A percentile compares a stretch with the other conserved stretches of the same genome.
These are phyloP conservation scores for Elongisporangium anandrum DNA, from an alignment of 352 stramenopile genomes.

Conservation along the genomic window DNA sequence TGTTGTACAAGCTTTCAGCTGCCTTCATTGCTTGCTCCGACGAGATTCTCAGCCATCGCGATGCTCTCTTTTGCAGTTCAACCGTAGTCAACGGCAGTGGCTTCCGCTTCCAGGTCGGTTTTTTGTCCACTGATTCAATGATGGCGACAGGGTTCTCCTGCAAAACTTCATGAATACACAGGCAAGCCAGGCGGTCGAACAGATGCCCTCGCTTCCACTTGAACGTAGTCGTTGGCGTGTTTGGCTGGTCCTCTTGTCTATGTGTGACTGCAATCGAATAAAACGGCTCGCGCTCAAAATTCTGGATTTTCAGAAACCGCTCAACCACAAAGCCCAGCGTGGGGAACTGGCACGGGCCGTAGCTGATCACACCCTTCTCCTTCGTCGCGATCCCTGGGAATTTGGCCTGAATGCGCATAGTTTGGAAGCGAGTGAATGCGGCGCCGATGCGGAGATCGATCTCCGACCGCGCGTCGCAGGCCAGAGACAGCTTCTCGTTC, in stretches of 20 bases:
- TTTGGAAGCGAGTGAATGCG: constrained; percentile 95
- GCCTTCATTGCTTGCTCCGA: constrained; percentile 96
- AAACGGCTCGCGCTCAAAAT: constrained; percentile 96
- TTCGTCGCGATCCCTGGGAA: constrained; percentile 64
- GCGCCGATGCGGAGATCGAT: constrained; percentile 94
- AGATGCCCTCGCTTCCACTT: constrained; percentile 93
- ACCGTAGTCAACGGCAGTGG: constrained; percentile 98
- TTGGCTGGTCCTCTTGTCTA: constrained; percentile 34
- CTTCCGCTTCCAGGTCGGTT: constrained; percentile 91
- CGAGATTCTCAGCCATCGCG: constrained; percentile 93
- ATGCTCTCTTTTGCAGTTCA: constrained; percentile 97
- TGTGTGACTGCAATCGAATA: constrained; percentile 93
- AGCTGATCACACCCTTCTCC: constrained; percentile 93
- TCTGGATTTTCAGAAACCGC: constrained; percentile 92
- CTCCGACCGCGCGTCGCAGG: constrained; percentile 90
- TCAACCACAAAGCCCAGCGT: constrained; percentile 97
- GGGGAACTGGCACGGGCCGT: constrained; percentile 99
- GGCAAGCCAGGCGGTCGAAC: constrained; percentile 92
- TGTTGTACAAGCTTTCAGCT: constrained; percentile 96
- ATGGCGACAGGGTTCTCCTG: constrained; percentile 56
- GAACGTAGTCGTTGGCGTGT: constrained; percentile 85
- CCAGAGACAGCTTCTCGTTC: constrained; percentile 80
- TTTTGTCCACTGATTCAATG: constrained; percentile 69
- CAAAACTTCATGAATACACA: constrained; percentile 91
- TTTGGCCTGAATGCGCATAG: constrained; percentile 85